Base-by-base conservation (phyloP, 495 filamentous ascomycete species). In the Sporormia fimetaria region DNA sequence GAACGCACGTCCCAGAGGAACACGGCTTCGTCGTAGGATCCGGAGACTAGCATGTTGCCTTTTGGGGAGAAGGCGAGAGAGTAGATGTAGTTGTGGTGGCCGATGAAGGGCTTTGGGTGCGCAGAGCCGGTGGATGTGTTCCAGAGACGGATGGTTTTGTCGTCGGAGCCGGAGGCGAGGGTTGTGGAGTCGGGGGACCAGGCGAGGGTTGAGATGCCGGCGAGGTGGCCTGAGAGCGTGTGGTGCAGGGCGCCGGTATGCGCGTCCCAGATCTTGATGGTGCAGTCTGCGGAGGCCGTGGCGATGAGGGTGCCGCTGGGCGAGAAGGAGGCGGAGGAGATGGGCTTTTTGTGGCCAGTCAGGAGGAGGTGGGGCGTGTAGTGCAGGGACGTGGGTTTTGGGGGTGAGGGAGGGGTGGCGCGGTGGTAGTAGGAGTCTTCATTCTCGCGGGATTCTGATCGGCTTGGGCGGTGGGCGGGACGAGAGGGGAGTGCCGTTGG, bases 41-140 rank as follows among this genome's bases (percentile, higher is more conserved):
- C 92, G 42, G 81, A 87, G 25, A 81, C 90, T 12, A 98, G 73
- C 53, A 94, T 94, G 54, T 95, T 96, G 25, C 90, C 92, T 62
- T 94, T 94, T 1, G 92, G 90, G 11, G 83, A 83, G 61, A 95
- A 98, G 15, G 87, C 85, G 33, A 98, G 69, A 24, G 79, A 79
- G 61, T 88, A 94, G 30, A 98, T 78, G 65, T 94, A 95, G 57
- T 87, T 95, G 57, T 95, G 87, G 57, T 98, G 90, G 28, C 90
- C 87, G 21, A 77, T 61, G 47, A 95, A 68, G 6, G 81, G 76
- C 16, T 63, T 65, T 0, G 71, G 63, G 59, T 80, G 67, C 49
- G 79, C 56, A 69, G 78, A 73, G 49, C 67, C 78, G 67, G 83
- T 88, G 10, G 74, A 63, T 12, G 84, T 70, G 58, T 94, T 81